These are phyloP conservation scores for Septoria linicola DNA, from an alignment of 2,329 filamentous ascomycete species.

Conservation along the genomic window DNA sequence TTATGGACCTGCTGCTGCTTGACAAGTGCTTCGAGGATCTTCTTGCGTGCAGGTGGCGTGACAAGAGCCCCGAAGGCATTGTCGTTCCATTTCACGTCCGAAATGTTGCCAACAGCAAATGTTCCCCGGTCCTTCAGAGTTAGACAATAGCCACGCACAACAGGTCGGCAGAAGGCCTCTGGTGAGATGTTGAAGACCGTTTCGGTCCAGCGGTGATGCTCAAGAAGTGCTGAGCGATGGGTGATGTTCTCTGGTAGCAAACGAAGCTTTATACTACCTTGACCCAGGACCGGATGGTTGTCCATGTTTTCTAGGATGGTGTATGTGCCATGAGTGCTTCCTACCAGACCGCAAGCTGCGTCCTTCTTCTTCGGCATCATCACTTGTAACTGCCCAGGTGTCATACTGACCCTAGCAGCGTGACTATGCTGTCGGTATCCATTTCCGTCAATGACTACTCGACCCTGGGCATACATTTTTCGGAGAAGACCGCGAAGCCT, in stretches of 20 bases:
- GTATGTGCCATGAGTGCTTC: conserved; percentile 1
- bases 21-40: conserved; percentile 19
- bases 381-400: no score
- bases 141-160: conserved; percentile 19
- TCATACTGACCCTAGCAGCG: neutral
- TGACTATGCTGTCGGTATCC: conserved; percentile 9
- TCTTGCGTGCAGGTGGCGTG: conserved; percentile 19
- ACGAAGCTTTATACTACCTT: neutral
- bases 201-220: conserved; percentile 14
- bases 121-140: conserved; percentile 17
- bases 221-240: neutral
- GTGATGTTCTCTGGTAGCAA: neutral
- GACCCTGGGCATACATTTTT: no score
- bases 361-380: no score
- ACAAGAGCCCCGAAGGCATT: conserved; percentile 21
- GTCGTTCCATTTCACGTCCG: conserved; percentile 17
- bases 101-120: conserved; percentile 17
- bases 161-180: conserved; percentile 18
- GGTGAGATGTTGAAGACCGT: conserved; percentile 10
- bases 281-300: conserved; percentile 8
- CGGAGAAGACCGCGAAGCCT: conserved; percentile 6
- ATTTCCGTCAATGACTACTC: neutral
- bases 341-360: no score
- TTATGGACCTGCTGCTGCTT: conserved; percentile 18
- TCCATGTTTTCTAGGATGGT: conserved; percentile 8